Base-by-base conservation (phyloP, 2,329 filamentous ascomycete genomes). In the Colletotrichum sansevieriae region DNA sequence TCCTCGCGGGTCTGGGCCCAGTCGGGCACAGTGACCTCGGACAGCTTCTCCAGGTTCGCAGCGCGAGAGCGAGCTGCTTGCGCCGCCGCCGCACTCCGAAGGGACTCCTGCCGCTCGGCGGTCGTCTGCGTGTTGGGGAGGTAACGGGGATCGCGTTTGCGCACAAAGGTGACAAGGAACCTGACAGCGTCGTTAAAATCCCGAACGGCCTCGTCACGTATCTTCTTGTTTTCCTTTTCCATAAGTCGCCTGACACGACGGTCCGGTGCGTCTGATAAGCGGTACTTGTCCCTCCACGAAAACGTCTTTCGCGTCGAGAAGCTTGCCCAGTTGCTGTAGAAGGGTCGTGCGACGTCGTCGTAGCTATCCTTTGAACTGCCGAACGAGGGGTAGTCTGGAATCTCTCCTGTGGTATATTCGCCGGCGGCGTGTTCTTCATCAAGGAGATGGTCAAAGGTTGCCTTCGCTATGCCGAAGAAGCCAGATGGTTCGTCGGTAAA, bases 141-240 rank as follows among this genome's bases (percentile, higher is more conserved):
- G 76, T 94, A 97, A 49, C 96, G 89, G 0, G 94, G 94, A 76
- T 99, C 96, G 39, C 96, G 88, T 81, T 97, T 98, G 72, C 93
- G 91, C 15, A 95, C 92, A 79, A 98, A 98, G 2, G 90, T 86
- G 2, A 98, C 92, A 12, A 99, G 85, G 7, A 94, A 92, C 65
- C 93, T 84, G 35, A 99, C 94, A 3, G 94, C 92, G 70, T 97
- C 94, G 79, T 98, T 98, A 82, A 97, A 98, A 72, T 97, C 93
- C 64, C 91, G 88, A 11, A 92, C 88, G 3, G 90, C 94, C 61
- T 95, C 92, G 20, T 98, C 95, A 60, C 96, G 88, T 25, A 91
- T 80, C 71, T 92, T 92, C 73, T 90, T 92, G 78, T 99, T 99
- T 77, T 98, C 95, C 79, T 97, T 98, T 77, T 98, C 96, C 90